These are phyloP conservation scores for Yarrowia sp. DNA, from an alignment of 805 yeast genomes.

Conservation along the genomic window DNA sequence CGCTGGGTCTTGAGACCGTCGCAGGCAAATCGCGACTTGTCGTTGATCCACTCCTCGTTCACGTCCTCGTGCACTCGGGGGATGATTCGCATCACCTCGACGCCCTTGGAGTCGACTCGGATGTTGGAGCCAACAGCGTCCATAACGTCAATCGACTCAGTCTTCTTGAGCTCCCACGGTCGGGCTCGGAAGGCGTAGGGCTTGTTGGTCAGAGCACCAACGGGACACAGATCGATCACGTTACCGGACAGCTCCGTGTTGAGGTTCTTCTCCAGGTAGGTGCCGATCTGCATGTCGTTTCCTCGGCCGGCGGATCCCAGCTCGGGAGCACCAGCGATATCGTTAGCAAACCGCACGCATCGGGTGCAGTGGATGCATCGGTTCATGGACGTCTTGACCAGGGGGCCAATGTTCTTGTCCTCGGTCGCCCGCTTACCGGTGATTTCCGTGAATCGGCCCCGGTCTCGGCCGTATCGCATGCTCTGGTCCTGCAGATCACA, in stretches of 20 bases:
- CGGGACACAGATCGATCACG: constrained; percentile 87
- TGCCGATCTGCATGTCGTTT: constrained; percentile 90
- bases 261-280: constrained; percentile 82
- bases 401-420: constrained; percentile 88
- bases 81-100: constrained; percentile 84
- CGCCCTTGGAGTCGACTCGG: constrained; percentile 85
- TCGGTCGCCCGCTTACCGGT: constrained; percentile 89
- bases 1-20: constrained; percentile 89
- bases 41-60: constrained; percentile 91
- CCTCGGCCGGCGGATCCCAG: constrained; percentile 90
- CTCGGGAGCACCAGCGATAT: constrained; percentile 92
- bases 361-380: constrained; percentile 92
- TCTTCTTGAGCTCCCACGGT: constrained; percentile 91
- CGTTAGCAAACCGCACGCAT: constrained; percentile 88
- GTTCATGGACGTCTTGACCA: constrained; percentile 89
- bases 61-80: constrained; percentile 87
- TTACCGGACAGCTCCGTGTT: constrained; percentile 87
- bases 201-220: constrained; percentile 87
- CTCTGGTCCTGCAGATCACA: constrained; percentile 92
- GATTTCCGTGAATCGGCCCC: constrained; percentile 83
- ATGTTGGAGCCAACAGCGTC: constrained; percentile 85
- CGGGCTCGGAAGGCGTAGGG: constrained; percentile 93
- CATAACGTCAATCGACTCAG: constrained; percentile 83
- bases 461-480: constrained; percentile 80
- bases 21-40: constrained; percentile 82